Evolutionary conservation across 2,329 filamentous ascomycete genomes (phyloP).

Genomic region (Thermothelomyces thermophilus): DNA sequence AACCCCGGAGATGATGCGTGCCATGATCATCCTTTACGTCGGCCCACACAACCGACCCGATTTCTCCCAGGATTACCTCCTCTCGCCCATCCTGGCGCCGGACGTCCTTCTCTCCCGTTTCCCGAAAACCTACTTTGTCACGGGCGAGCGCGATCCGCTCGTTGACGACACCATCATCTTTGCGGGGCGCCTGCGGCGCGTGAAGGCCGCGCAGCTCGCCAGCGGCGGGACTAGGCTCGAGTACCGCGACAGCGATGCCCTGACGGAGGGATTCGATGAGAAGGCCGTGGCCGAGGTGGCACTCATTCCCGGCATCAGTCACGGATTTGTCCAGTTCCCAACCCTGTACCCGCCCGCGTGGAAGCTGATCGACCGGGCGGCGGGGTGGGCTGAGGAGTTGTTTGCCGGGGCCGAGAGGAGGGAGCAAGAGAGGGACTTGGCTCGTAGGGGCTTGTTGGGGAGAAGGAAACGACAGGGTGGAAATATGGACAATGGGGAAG

Average conservation of each 20-base stretch:
- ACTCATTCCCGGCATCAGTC: constrained; percentile 80
- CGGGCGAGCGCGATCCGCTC: constrained; percentile 87
- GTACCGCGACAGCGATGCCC: constrained; percentile 38
- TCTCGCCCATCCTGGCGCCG: constrained; percentile 84
- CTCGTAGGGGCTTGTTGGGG: constrained; percentile 22
- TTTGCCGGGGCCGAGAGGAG: constrained; percentile 51
- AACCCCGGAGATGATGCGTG: constrained; percentile 96
- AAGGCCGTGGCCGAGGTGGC: constrained; percentile 73
- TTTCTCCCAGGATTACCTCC: constrained; percentile 82
- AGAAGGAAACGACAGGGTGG: background rate
- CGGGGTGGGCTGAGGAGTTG: constrained; percentile 73
- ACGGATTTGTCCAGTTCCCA: constrained; percentile 92
- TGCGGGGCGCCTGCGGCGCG: constrained; percentile 76
- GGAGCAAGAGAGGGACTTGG: constrained; percentile 31
- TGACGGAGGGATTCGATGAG: constrained; percentile 56
- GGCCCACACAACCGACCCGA: constrained; percentile 90
- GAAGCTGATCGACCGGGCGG: constrained; percentile 75
- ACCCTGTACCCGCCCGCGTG: constrained; percentile 82
- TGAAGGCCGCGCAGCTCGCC: constrained; percentile 53
- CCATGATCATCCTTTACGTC: constrained; percentile 97
- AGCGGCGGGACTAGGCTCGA: constrained; percentile 48
- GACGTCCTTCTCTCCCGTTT: constrained; percentile 78
- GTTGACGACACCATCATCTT: constrained; percentile 98
- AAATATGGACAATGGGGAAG: constrained; percentile 13
- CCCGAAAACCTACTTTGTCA: constrained; percentile 89